Base-by-base conservation (phyloP, 2,329 filamentous ascomycete genomes). In the Botrytis fragariae region DNA sequence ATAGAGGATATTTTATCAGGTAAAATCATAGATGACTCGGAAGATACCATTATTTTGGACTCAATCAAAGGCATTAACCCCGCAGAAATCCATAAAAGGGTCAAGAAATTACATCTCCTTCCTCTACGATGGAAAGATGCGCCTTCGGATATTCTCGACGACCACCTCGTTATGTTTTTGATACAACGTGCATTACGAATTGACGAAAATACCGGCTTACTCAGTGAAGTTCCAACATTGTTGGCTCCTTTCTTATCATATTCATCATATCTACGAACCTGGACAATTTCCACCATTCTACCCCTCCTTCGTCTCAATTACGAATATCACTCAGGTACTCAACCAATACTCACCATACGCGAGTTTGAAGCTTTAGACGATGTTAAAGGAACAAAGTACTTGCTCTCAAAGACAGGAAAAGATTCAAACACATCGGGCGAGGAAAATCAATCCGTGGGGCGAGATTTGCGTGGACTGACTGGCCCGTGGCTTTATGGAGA, bases 401-500 rank as follows among this genome's bases (percentile, higher is more conserved):
- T 94, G 42, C 83, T 95, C 8, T 87, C 87, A 12, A 86, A 87
- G 71, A 90, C 88, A 2, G 85, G 85, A 39, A 73, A 73, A 29
- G 63, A 71, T 37, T 67, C 73, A 20, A 73, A 59, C 20, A 71
- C 72, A 29, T 51, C 74, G 14, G 54, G 59, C n/a, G 62, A 59
- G 16, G 73, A 68, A 29, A 74, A 83, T 29, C 74, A 77, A 1
- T 80, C 84, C 54, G 80, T 91, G 65, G 89, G 88, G 1, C 87
- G 91, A 73, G 92, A 94, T 79, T 79, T 95, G 72, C 88, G 88
- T 75, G 88, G 90, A 0, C 79, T 95, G 54, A 83, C 95, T 68
- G 90, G 90, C 0, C 92, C 93, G 3, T 95, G 92, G 92, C 84
- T 94, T 67, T 90, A 92, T 78, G 89, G 89, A 63, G 85, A 89